Base-by-base conservation (phyloP, 2,329 filamentous ascomycete species). In the Calonectria hawksworthii region DNA sequence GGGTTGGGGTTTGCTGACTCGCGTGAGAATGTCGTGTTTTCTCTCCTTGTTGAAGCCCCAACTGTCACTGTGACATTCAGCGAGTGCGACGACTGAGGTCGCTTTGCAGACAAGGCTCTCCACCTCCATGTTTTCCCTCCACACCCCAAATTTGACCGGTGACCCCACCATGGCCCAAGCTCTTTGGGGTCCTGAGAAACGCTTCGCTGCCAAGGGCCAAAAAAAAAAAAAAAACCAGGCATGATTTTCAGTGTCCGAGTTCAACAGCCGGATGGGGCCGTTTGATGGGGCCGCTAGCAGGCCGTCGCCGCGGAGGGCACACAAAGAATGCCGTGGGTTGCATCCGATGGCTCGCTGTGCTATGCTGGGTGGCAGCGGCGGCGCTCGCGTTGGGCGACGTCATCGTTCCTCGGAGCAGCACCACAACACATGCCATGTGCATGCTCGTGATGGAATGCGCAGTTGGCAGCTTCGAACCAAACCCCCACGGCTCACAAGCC, bases 11-110 rank as follows among this genome's bases (percentile, higher is more conserved):
- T 41, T 30, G 32, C 32, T 54, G 36, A 73, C 18, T 44, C 41
- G 50, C 28, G n/a, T 23, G 54, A 26, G 23, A 3, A 65, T 50
- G n/a, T 44, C 36, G 38, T 50, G 32, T 32, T 72, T 54, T 63
- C 34, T 76, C 69, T 70, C 72, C 73, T 75, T 78, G 76, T 80
- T 79, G 78, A 77, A 78, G 38, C 66, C 78, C 67, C 78, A 80
- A 79, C 78, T 70, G 73, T 74, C 77, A 77, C 75, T 36, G 47
- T 68, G 30, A 36, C 64, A 38, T 61, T 65, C 34, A 47, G 38
- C 26, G 38, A 44, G 61, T 34, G 32, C 41, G 52, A 41, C 64
- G 54, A 68, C n/a, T 73, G 65, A 68, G 59, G 36, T 67, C 64
- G 64, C 38, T 51, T 38, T 38, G 18, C 21, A 36, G 69, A 61